Evolutionary conservation across 176 grass and related monocot species (phyloP), one percentile per base, ranked within the genome.

Genomic region (Oryza rufipogon): DNA sequence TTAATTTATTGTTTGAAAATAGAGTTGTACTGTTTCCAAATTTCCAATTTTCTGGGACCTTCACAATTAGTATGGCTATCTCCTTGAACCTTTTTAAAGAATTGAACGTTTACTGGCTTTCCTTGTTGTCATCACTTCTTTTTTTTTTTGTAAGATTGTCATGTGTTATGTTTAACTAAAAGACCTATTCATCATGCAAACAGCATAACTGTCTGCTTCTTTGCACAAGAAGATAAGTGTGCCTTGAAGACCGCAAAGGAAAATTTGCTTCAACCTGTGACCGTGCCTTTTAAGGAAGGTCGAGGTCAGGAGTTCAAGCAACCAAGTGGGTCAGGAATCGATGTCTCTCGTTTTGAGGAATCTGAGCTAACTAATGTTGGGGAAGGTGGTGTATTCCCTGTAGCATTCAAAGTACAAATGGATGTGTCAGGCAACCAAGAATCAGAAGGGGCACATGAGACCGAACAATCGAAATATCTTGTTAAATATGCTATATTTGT

Each of bases 321-420:
- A 88, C 88, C 91, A 83, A 73, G 47, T 52, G 91, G 88, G 44
- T 88, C 91, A n/a, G 91, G 91, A 73, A 90, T 90, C 0, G n/a
- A 93, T 34, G 34, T 93, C 60, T 86, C 88, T 64, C 15, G 69
- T 54, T 93, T 90, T 86, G 79, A 93, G 58, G 74, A 82, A 22
- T 30, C 79, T 60, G 86, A 93, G 17, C 74, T 94, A 58, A 84
- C 63, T 36, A 94, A 81, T 68, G 66, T 80, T 78, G 86, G 86
- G 49, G 88, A 91, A 75, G 45, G 20, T 46, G 86, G 74, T 36
- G 49, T 86, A 68, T 94, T 84, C 82, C 92, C 92, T 11, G 20
- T 91, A 52, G 92, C 80, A 45, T 82, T 94, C 60, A 88, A 94
- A 86, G 86, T 90, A 44, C 86, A 94, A 74, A 33, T 87, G 72